Conservation (phyloP, 2,329 filamentous ascomycete species). For the Clonostachys solani region DNA sequence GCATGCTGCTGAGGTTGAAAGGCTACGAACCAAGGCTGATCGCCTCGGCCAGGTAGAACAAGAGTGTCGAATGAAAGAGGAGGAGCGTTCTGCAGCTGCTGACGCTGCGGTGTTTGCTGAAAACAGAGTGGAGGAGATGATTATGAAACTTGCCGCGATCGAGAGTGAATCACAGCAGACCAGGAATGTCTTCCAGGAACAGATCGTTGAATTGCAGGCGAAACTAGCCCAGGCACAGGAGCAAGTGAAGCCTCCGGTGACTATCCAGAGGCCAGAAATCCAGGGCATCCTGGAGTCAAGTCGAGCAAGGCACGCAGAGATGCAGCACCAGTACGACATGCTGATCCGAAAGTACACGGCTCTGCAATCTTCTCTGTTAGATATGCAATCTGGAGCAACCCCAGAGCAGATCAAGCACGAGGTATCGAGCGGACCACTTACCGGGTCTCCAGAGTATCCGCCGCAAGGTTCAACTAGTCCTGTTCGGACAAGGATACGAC, state of each 20-base stretch:
- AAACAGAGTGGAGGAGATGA: slow-evolving; percentile 53
- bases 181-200: slow-evolving; percentile 37
- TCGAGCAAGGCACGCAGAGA: slow-evolving; percentile 46
- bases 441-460: slow-evolving; percentile 3
- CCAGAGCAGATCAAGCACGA: slow-evolving; percentile 12
- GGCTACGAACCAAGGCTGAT: slow-evolving; percentile 53
- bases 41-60: slow-evolving; percentile 57
- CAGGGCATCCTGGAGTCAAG: slow-evolving; percentile 45
- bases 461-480: not conserved
- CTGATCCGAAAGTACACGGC: slow-evolving; percentile 47
- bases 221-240: slow-evolving; percentile 34
- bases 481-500: slow-evolving; percentile 26
- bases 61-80: slow-evolving; percentile 60
- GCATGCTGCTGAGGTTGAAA: slow-evolving; percentile 55
- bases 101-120: slow-evolving; percentile 55
- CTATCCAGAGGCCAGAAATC: slow-evolving; percentile 11
- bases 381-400: slow-evolving; percentile 32
- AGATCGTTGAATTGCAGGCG: slow-evolving; percentile 41
- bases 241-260: slow-evolving; percentile 8
- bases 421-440: slow-evolving; percentile 25
- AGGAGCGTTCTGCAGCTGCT: slow-evolving; percentile 51
- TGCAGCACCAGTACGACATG: slow-evolving; percentile 46
- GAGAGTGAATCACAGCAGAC: slow-evolving; percentile 41
- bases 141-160: slow-evolving; percentile 49
- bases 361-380: slow-evolving; percentile 44